These are phyloP conservation scores for Schwanniomyces vanrijiae DNA, from an alignment of 805 yeast species.

Conservation along the genomic window DNA sequence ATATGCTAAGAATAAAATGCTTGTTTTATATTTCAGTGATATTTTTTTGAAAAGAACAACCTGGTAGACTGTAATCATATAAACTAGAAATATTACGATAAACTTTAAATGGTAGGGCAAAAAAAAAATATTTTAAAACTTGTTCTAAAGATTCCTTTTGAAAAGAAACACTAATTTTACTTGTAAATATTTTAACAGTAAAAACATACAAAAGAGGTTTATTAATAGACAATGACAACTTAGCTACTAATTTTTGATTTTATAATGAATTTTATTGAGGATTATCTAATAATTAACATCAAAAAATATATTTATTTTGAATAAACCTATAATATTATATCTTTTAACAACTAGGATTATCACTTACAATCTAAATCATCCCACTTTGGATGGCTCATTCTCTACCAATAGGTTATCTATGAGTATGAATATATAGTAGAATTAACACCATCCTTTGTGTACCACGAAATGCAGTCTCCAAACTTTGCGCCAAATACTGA, in stretches of 20 bases:
- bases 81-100: conserved; percentile 98
- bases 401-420: conserved; percentile 31
- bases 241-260: not conserved
- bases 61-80: conserved; percentile 99
- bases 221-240: conserved; percentile 5
- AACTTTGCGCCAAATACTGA: conserved; percentile 36
- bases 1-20: conserved; percentile 93
- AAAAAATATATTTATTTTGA: not conserved
- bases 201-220: conserved; percentile 5
- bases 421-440: conserved; percentile 36
- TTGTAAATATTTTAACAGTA: conserved; percentile 25
- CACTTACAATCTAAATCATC: conserved; percentile 18
- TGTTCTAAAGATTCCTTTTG: conserved; percentile 87
- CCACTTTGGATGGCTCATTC: conserved; percentile 23
- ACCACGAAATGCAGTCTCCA: conserved; percentile 45
- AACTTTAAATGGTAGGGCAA: conserved; percentile 94
- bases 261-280: not conserved
- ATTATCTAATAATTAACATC: no score
- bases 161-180: conserved; percentile 43
- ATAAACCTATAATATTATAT: no score
- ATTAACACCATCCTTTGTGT: conserved; percentile 26
- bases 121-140: conserved; percentile 91
- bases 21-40: conserved; percentile 95
- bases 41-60: conserved; percentile 97
- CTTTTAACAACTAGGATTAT: no score